Conservation (phyloP, 2,329 filamentous ascomycete species). For the Xylariaceae sp. region DNA sequence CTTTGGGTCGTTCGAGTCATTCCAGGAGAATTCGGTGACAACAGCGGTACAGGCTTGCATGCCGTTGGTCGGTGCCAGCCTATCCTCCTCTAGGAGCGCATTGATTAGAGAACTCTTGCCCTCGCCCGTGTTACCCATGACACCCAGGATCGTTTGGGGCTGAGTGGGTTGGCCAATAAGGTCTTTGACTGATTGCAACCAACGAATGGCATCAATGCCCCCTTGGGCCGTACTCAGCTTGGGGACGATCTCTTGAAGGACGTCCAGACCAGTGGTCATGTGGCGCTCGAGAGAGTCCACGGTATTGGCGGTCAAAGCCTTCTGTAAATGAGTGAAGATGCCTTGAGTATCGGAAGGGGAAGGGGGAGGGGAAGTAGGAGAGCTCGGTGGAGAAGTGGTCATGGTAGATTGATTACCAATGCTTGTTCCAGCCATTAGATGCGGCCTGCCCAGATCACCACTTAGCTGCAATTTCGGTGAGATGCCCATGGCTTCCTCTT, state of each 20-base stretch:
- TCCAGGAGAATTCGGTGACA: conserved; percentile 53
- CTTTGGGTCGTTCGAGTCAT: conserved; percentile 31
- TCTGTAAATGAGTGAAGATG: conserved; percentile 6
- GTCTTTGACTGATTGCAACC: conserved; percentile 3
- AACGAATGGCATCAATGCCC: conserved; percentile 1
- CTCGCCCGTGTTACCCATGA: conserved; percentile 14
- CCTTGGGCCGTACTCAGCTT: neutral
- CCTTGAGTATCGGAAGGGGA: neutral
- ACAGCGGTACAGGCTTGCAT: conserved; percentile 56
- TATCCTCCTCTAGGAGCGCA: conserved; percentile 11
- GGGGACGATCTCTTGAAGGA: conserved; percentile 5
- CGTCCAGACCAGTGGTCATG: conserved; percentile 2
- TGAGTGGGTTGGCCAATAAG: conserved; percentile 5
- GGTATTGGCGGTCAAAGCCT: conserved; percentile 4
- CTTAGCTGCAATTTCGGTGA: too few relatives aligned
- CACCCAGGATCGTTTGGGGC: conserved; percentile 9
- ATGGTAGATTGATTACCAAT: too few relatives aligned
- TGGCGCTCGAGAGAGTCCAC: conserved; percentile 4
- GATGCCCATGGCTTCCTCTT: too few relatives aligned
- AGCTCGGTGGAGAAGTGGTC: neutral
- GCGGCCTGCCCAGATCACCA: too few relatives aligned
- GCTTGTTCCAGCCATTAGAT: too few relatives aligned
- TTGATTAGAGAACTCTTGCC: conserved; percentile 20
- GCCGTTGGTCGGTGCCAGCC: conserved; percentile 36
- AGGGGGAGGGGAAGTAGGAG: neutral